phyloP scores from a whole-genome alignment of 1,284 basidiomycete species.

The Ustilago trichophora region DNA sequence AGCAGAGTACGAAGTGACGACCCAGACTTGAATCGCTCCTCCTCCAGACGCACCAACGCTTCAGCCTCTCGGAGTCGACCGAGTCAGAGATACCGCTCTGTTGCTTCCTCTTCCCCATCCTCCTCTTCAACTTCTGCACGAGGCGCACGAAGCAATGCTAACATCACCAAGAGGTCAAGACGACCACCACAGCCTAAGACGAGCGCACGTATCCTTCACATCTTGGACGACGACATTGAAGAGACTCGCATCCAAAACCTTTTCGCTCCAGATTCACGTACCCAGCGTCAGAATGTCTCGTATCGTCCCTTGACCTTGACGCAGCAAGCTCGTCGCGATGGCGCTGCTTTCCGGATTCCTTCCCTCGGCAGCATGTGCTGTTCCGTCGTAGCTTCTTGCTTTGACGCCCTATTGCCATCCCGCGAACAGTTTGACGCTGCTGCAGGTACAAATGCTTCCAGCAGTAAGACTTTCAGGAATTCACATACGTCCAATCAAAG shows the following conservation, averaged over 20 bases:
- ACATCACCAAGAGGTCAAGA: neutral
- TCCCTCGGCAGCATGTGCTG: constrained; percentile 21
- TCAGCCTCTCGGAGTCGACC: constrained; percentile 11
- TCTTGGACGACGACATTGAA: constrained; percentile 27
- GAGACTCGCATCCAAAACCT: constrained; percentile 27
- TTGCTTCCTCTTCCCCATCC: constrained; percentile 1
- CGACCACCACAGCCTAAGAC: constrained; percentile 16
- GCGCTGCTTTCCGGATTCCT: constrained; percentile 9
- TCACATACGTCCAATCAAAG: constrained; percentile 1
- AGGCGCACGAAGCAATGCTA: neutral
- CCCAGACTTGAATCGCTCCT: constrained; percentile 29
- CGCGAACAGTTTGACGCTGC: constrained; percentile 24
- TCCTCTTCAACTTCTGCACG: neutral
- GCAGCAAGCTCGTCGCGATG: constrained; percentile 23
- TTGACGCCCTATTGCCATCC: constrained; percentile 30
- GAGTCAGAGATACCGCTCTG: constrained; percentile 16
- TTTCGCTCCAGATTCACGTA: constrained; percentile 23
- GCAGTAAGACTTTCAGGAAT: constrained; percentile 2
- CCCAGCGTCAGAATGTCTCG: constrained; percentile 24
- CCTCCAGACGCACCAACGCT: constrained; percentile 1
- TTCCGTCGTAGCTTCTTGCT: constrained; percentile 21
- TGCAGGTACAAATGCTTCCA: neutral
- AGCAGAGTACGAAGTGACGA: constrained; percentile 30
- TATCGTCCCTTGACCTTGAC: constrained; percentile 18
- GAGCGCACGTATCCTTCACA: constrained; percentile 26